Base-by-base conservation (phyloP, 2,329 filamentous ascomycete species). In the Chaetomiaceae sp. region DNA sequence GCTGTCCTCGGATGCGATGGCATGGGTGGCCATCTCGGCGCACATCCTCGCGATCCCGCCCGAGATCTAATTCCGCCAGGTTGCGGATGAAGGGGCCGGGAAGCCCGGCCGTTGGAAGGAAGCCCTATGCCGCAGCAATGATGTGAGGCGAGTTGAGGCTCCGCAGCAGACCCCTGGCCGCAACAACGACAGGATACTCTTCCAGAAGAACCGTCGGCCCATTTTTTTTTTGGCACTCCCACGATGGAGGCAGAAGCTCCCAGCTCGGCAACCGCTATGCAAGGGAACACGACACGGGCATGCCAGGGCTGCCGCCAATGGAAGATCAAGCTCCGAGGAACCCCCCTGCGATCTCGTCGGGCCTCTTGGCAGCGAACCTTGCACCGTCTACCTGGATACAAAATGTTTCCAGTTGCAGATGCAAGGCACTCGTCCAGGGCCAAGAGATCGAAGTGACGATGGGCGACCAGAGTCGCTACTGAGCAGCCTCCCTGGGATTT, bases 301-400 rank as follows among this genome's bases (percentile, higher is more conserved):
- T 10, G 46, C 34, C 46, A 29, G 4, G 14, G 37, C 18, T 2
- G 20, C 33, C 33, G 33, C 14, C 49, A 29, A 38, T 56, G 50
- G 50, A 51, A 45, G 53, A 32, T 42, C 34, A 34, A 37, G 43
- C 53, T 58, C 56, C 56, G 56, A 56, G 37, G 50, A 38, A 41
- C 43, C 44, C 48, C 44, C 34, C 11, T 18, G 30, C 25, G 11
- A 38, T 34, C 29, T n/a, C 34, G 29, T 6, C 21, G 13, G 10
- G 8, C 8, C 18, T 21, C 49, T 47, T 56, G 42, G 42, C 42
- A 32, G 18, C 18, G 25, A 43, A 47, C 47, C 23, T 47, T 9
- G 47, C 42, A 14, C 42, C 51, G 38, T 8, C 29, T 7, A 23
- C 36, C 29, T 36, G 49, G 49, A 49, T 46, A 56, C 45, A 16